phyloP scores from a whole-genome alignment of 192 early-diverging fungal genomes.

The Coemansia sp. region DNA sequence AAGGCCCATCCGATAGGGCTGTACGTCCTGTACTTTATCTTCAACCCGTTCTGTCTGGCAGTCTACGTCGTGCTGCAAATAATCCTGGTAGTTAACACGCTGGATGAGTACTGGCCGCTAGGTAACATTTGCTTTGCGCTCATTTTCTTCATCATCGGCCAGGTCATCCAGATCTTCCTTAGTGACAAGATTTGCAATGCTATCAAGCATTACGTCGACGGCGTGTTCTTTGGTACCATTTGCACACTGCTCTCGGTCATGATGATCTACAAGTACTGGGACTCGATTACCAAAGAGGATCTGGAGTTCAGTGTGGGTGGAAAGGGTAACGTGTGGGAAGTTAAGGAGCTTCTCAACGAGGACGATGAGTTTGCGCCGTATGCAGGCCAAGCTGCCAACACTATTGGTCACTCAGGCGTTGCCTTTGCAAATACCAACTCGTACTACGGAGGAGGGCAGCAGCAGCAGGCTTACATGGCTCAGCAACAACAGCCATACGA shows the following conservation, averaged over 20 bases:
- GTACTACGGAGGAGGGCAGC: constrained; percentile 32
- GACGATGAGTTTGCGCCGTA: constrained; percentile 55
- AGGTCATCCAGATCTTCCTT: constrained; percentile 80
- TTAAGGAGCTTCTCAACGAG: constrained; percentile 66
- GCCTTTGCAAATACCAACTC: constrained; percentile 53
- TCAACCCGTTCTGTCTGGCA: constrained; percentile 76
- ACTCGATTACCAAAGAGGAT: constrained; percentile 98
- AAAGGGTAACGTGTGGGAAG: constrained; percentile 80
- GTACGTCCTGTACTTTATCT: constrained; percentile 86
- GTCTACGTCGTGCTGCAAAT: constrained; percentile 91
- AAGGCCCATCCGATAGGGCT: constrained; percentile 67
- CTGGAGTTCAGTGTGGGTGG: constrained; percentile 85
- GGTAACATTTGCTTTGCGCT: constrained; percentile 90
- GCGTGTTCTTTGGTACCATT: constrained; percentile 94
- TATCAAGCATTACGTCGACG: constrained; percentile 95
- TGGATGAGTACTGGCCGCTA: constrained; percentile 96
- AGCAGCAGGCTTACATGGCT: constrained; percentile 9
- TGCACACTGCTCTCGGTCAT: constrained; percentile 89
- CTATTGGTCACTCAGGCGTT: constrained; percentile 48
- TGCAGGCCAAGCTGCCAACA: constrained; percentile 52
- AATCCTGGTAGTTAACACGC: constrained; percentile 88
- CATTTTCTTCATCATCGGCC: constrained; percentile 83
- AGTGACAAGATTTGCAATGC: constrained; percentile 79
- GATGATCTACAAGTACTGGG: constrained; percentile 99
- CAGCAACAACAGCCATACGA: constrained; percentile 22